Percentiles rank a stretch among this genome's conserved stretches.
phyloP scores from a whole-genome alignment of 768 basidiomycete genomes.

The Symmetrospora coprosmae region DNA sequence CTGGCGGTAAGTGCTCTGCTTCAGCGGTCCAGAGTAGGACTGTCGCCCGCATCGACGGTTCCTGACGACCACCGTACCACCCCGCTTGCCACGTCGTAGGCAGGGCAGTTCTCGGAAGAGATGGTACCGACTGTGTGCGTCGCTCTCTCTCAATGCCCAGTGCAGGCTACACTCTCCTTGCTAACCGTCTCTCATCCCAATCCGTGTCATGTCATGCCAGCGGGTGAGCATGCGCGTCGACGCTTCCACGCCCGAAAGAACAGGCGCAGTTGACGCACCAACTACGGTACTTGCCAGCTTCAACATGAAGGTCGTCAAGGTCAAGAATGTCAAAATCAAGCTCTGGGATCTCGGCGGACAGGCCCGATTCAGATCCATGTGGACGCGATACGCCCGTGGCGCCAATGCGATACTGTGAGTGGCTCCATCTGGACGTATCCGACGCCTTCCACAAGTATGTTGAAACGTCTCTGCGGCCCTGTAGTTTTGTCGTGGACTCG shows the following conservation, averaged over 20 bases:
- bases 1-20: slow-evolving; percentile 7
- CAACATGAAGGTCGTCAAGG: slow-evolving; percentile 23
- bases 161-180: no score
- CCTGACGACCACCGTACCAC: neutral
- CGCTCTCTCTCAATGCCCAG: no score
- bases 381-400: slow-evolving; percentile 24
- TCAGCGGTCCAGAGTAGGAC: neutral
- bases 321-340: slow-evolving; percentile 26
- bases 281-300: neutral
- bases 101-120: slow-evolving; percentile 15
- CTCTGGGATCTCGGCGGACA: slow-evolving; percentile 20
- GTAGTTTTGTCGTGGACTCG: slow-evolving; percentile 24
- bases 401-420: slow-evolving; percentile 23
- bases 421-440: no score
- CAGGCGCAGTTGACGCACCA: neutral
- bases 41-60: neutral
- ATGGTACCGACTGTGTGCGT: slow-evolving; percentile 23
- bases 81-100: neutral
- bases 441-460: neutral
- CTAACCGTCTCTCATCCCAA: no score
- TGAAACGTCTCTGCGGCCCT: neutral
- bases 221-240: neutral
- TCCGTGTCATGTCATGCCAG: neutral
- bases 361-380: slow-evolving; percentile 23
- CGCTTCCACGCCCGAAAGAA: neutral